Conservation (phyloP, 345 rosid species). For the Eucalyptus caleyi region DNA sequence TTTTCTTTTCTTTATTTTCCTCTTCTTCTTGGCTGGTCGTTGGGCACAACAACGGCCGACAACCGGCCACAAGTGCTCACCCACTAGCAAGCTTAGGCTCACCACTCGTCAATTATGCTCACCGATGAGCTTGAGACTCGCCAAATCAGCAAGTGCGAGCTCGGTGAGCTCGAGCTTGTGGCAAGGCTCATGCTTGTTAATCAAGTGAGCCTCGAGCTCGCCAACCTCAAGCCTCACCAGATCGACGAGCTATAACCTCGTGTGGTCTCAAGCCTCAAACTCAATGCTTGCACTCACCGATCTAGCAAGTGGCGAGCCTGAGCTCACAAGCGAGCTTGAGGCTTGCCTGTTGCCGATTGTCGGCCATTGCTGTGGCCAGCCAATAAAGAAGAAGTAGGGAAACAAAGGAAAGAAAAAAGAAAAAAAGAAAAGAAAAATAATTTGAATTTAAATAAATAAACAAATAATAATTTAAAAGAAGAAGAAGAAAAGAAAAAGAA, state of each 20-base stretch:
- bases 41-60: accelerated
- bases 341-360: accelerated
- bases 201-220: too few species aligned
- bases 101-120: accelerated
- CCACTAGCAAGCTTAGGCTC: accelerated
- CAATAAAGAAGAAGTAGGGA: too few species aligned
- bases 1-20: too few species aligned
- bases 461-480: too few species aligned
- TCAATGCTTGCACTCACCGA: accelerated
- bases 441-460: too few species aligned
- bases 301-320: accelerated
- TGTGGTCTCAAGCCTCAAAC: accelerated
- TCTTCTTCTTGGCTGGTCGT: accelerated
- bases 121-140: accelerated
- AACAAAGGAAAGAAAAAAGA: too few species aligned
- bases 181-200: too few species aligned
- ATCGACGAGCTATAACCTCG: accelerated
- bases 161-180: too few species aligned
- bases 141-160: too few species aligned
- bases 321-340: accelerated
- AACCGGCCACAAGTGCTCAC: too few species aligned
- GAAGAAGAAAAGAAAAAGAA: too few species aligned
- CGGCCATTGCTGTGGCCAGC: accelerated
- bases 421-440: too few species aligned
- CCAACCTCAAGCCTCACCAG: accelerated